Conservation (phyloP, 495 filamentous ascomycete species). For the Diplogelasinospora grovesii region DNA sequence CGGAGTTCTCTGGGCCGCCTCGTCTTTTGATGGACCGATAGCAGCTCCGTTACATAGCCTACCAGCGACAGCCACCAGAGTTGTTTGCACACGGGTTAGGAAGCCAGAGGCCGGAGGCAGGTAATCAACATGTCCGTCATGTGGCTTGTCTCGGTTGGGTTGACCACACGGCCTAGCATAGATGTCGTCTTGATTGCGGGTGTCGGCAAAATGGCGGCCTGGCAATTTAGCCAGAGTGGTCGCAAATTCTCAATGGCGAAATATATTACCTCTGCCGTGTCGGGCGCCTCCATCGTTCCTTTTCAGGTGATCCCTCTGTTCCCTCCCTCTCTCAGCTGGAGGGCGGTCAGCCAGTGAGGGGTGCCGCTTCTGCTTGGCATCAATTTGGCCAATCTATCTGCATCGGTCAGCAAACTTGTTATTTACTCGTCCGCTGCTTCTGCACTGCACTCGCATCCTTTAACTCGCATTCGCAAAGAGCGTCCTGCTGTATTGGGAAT, state of each 20-base stretch:
- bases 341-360: conserved; percentile 6
- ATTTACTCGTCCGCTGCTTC: background rate
- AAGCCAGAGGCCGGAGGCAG: conserved; percentile 1
- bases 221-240: conserved; percentile 32
- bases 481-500: too few relatives aligned
- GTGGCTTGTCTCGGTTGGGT: conserved; percentile 16
- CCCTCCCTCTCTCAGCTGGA: conserved; percentile 2
- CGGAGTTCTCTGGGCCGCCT: background rate
- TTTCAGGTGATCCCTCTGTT: conserved; percentile 11
- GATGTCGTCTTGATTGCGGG: conserved; percentile 16
- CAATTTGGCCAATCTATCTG: conserved; percentile 21
- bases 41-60: too few relatives aligned
- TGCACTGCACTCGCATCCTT: background rate
- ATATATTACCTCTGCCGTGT: conserved; percentile 32
- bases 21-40: too few relatives aligned
- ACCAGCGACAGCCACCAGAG: background rate
- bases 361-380: conserved; percentile 6
- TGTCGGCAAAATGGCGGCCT: conserved; percentile 25
- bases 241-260: conserved; percentile 18
- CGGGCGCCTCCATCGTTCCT: conserved; percentile 19
- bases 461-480: background rate
- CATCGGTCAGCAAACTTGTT: background rate
- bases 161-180: conserved; percentile 10
- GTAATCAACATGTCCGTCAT: conserved; percentile 16
- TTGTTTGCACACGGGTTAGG: background rate